phyloP scores from a whole-genome alignment of 2,329 filamentous ascomycete species.

The Alternaria conjuncta region DNA sequence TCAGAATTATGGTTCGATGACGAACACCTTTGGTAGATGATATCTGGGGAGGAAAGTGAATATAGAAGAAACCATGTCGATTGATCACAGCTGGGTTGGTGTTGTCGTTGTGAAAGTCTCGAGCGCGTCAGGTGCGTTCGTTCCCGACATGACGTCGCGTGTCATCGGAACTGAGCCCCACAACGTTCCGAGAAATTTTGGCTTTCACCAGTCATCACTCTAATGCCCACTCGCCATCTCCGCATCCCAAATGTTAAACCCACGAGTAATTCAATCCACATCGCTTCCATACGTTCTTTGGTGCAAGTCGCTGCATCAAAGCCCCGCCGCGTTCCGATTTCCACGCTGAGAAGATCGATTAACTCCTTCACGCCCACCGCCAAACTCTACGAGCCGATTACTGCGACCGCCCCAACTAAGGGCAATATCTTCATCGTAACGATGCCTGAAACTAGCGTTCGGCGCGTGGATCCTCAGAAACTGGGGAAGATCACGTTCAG shows the following conservation, averaged over 20 bases:
- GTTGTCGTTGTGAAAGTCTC: neutral
- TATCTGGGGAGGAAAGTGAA: too few species aligned
- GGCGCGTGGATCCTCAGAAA: slow-evolving; percentile 49
- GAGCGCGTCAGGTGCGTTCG: neutral
- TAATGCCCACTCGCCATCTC: slow-evolving; percentile 39
- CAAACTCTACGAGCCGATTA: neutral
- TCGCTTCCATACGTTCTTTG: slow-evolving; percentile 27
- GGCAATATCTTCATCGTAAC: slow-evolving; percentile 8
- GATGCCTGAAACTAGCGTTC: slow-evolving; percentile 47
- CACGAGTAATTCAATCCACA: slow-evolving; percentile 16
- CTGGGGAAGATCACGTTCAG: slow-evolving; percentile 47
- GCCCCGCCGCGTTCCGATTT: slow-evolving; percentile 14
- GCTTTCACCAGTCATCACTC: slow-evolving; percentile 33
- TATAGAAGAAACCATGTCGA: too few species aligned
- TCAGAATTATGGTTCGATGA: neutral
- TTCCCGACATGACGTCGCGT: slow-evolving; percentile 26
- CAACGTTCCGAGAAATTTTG: slow-evolving; percentile 35
- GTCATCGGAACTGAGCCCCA: slow-evolving; percentile 28
- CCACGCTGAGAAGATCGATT: slow-evolving; percentile 33
- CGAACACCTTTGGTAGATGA: neutral
- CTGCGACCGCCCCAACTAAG: neutral
- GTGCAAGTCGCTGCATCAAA: slow-evolving; percentile 34
- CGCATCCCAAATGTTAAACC: slow-evolving; percentile 45
- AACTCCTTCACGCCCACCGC: slow-evolving; percentile 1
- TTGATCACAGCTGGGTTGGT: neutral